These are phyloP conservation scores for Corinectria fuckeliana DNA, from an alignment of 2,329 filamentous ascomycete species.

Conservation along the genomic window DNA sequence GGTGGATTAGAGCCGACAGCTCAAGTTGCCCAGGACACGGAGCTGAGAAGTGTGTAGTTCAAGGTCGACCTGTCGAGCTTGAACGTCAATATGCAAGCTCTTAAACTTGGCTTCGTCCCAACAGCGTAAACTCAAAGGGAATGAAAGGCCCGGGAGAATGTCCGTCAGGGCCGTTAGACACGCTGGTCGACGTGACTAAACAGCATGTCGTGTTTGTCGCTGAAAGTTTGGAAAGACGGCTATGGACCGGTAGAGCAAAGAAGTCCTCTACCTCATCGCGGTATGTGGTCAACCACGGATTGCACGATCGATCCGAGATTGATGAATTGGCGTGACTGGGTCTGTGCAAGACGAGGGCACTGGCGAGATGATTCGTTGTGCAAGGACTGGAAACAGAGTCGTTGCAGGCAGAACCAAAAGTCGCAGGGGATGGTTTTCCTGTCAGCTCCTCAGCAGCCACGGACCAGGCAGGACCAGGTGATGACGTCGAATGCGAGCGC, in stretches of 20 bases:
- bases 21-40: not conserved
- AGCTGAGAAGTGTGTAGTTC: not conserved
- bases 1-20: not conserved
- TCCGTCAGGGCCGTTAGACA: constrained; percentile 3
- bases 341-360: not conserved
- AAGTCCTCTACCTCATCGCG: constrained; percentile 10
- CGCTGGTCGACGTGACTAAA: not conserved
- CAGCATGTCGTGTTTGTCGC: constrained; percentile 6
- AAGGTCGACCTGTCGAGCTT: constrained; percentile 1
- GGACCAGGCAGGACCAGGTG: constrained; percentile 10
- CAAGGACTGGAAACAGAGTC: not conserved
- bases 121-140: not conserved
- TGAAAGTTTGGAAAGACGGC: not conserved
- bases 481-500: not conserved
- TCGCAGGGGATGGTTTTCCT: not conserved
- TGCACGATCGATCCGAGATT: not conserved
- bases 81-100: not conserved
- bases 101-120: not conserved
- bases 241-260: not conserved
- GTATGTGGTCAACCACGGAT: not conserved
- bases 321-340: not conserved
- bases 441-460: constrained; percentile 16
- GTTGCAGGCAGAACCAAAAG: constrained; percentile 1
- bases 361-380: not conserved
- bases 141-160: too few species aligned